A percentile compares a stretch with the other conserved stretches of the same genome.
phyloP scores from a whole-genome alignment of 1,139 yeast species.

The Hemisphaericaspora xylofermentans region DNA sequence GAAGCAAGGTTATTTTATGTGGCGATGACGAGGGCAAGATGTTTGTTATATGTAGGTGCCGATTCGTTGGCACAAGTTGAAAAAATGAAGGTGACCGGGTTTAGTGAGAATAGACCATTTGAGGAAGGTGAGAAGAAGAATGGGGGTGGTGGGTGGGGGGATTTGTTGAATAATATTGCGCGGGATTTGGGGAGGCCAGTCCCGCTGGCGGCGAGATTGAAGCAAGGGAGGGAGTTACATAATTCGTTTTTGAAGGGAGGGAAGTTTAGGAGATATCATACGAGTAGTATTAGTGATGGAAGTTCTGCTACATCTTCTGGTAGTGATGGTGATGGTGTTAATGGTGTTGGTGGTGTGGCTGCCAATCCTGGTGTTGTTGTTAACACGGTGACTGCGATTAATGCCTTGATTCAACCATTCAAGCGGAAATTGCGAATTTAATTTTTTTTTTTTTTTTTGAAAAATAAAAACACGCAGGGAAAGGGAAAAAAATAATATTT shows the following conservation, averaged over 20 bases:
- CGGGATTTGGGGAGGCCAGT: constrained; percentile 9
- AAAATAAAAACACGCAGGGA: too few species aligned
- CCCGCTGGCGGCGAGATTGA: constrained; percentile 1
- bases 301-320: background rate
- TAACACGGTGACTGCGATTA: too few species aligned
- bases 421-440: background rate
- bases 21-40: constrained; percentile 63
- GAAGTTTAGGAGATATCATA: background rate
- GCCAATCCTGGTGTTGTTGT: too few species aligned
- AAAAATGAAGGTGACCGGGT: background rate
- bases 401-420: background rate
- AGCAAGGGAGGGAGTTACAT: background rate
- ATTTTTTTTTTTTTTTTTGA: background rate
- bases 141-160: background rate
- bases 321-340: background rate
- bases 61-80: background rate
- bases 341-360: background rate
- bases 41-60: constrained; percentile 42
- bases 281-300: background rate
- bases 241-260: background rate
- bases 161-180: constrained; percentile 6
- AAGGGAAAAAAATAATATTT: background rate
- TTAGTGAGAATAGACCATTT: background rate
- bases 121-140: background rate
- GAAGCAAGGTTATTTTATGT: constrained; percentile 53